Percentiles rank a stretch among this genome's conserved stretches.
These are phyloP conservation scores for Colletotrichum cuscutae DNA, from an alignment of 2,329 filamentous ascomycete species.

Conservation along the genomic window DNA sequence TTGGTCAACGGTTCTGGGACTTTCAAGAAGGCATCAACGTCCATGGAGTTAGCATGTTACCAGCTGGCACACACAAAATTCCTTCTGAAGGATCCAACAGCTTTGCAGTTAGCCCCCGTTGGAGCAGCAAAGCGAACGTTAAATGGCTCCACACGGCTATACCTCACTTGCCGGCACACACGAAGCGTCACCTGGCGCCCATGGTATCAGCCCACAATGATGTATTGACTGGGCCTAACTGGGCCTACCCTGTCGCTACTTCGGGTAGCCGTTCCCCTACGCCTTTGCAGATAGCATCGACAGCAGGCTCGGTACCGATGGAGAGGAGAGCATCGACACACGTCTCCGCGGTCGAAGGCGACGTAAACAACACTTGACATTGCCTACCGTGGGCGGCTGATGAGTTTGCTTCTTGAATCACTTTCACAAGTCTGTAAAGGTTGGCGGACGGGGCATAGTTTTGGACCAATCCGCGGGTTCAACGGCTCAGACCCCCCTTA, in stretches of 20 bases:
- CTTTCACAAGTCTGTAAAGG: neutral
- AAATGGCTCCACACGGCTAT: slow-evolving; percentile 23
- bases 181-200: slow-evolving; percentile 36
- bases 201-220: slow-evolving; percentile 37
- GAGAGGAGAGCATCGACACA: neutral
- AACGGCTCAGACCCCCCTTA: slow-evolving; percentile 19
- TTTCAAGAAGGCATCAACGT: neutral
- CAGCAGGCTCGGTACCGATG: neutral
- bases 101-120: neutral
- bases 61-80: neutral
- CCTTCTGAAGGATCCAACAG: neutral
- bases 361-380: neutral
- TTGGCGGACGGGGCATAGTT: slow-evolving; percentile 10
- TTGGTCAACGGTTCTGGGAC: neutral
- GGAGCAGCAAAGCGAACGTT: slow-evolving; percentile 12
- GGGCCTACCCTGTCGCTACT: slow-evolving; percentile 20
- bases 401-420: neutral
- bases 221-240: slow-evolving; percentile 15
- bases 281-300: slow-evolving; percentile 1
- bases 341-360: neutral
- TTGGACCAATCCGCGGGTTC: slow-evolving; percentile 26
- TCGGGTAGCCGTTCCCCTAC: slow-evolving; percentile 5
- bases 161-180: slow-evolving; percentile 34
- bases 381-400: neutral
- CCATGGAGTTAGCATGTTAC: neutral